Evolutionary conservation across 1,284 basidiomycete genomes (phyloP).

Genomic region (Ganoderma meredithae): DNA sequence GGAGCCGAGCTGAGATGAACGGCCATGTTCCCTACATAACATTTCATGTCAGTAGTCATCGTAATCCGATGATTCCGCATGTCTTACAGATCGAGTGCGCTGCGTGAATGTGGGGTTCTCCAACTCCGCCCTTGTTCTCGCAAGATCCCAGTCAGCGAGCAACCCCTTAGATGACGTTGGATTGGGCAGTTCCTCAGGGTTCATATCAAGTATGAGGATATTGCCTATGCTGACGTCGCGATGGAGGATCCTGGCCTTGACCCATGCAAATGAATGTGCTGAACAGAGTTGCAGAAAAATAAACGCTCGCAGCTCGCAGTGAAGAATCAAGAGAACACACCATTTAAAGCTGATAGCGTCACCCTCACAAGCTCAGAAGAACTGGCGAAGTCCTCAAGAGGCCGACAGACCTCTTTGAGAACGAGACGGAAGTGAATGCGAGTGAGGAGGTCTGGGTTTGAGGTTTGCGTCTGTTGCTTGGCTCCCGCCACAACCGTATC

Average conservation of each 20-base stretch:
- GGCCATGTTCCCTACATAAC: constrained; percentile 24
- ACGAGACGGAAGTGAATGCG: neutral
- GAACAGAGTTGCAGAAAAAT: neutral
- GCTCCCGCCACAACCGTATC: neutral
- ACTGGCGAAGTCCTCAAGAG: neutral
- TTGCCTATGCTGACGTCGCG: constrained; percentile 22
- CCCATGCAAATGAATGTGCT: constrained; percentile 18
- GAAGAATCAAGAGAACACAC: neutral
- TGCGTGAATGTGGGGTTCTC: neutral
- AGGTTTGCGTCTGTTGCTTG: neutral
- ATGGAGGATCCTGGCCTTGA: constrained; percentile 13
- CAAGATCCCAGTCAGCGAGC: constrained; percentile 22
- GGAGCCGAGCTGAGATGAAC: constrained; percentile 16
- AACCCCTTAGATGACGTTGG: neutral
- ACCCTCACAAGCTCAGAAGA: neutral
- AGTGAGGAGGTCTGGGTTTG: neutral
- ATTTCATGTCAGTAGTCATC: neutral
- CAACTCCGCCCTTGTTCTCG: neutral
- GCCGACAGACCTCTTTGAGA: constrained; percentile 2
- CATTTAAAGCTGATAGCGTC: neutral
- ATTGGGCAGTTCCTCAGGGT: neutral
- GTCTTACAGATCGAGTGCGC: neutral
- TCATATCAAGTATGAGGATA: constrained; percentile 12
- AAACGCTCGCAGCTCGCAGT: neutral
- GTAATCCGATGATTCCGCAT: neutral